phyloP scores from a whole-genome alignment of 768 basidiomycete species.

The Nidularia pulvinata region DNA sequence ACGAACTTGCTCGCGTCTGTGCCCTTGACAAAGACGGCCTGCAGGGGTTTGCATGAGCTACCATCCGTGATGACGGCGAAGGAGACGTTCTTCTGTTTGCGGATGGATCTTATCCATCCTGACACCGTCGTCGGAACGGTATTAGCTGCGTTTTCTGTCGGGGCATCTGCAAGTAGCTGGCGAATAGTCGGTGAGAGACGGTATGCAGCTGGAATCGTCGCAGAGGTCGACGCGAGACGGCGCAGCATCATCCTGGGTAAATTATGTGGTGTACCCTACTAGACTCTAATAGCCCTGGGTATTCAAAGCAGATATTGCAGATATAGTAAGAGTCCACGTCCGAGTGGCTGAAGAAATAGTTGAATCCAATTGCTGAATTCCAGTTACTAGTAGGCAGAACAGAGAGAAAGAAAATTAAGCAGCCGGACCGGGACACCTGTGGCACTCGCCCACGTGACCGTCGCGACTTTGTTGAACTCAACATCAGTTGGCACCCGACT shows the following conservation, averaged over 20 bases:
- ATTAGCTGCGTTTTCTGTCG: neutral
- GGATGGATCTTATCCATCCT: slow-evolving; percentile 87
- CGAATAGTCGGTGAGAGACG: slow-evolving; percentile 26
- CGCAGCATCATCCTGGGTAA: slow-evolving; percentile 16
- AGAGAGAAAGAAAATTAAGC: no score
- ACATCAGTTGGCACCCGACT: no score
- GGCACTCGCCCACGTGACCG: no score
- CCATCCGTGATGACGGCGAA: slow-evolving; percentile 88
- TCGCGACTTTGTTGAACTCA: no score
- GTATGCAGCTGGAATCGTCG: slow-evolving; percentile 9
- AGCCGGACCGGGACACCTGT: no score
- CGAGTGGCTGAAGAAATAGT: no score
- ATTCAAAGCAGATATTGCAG: no score
- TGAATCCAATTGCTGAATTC: no score
- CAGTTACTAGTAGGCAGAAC: no score
- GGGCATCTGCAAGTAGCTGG: slow-evolving; percentile 18
- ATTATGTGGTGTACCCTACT: no score
- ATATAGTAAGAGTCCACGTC: no score
- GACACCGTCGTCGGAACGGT: slow-evolving; percentile 42
- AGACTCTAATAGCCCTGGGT: no score
- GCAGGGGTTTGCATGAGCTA: slow-evolving; percentile 65
- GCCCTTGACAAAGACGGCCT: slow-evolving; percentile 69
- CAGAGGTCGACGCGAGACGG: slow-evolving; percentile 14
- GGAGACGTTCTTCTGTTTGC: slow-evolving; percentile 86
- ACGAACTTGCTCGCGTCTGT: slow-evolving; percentile 16